These are phyloP conservation scores for Arthrobotrys pseudoclavata DNA, from an alignment of 2,329 filamentous ascomycete genomes.

Conservation along the genomic window DNA sequence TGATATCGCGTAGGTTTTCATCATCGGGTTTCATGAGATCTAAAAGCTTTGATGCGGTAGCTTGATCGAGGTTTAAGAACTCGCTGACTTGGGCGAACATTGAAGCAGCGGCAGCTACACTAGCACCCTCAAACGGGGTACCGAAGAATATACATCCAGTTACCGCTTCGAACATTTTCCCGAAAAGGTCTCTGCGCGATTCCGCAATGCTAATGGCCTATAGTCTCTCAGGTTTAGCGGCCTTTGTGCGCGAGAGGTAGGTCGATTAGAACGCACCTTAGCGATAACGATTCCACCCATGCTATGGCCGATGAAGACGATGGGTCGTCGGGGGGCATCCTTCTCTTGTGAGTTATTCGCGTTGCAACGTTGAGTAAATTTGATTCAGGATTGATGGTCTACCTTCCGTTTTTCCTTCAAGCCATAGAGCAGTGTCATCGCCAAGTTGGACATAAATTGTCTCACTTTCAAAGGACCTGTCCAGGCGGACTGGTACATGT, in stretches of 20 bases:
- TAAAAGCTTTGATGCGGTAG: constrained; percentile 66
- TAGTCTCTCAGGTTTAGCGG: neutral
- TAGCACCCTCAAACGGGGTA: constrained; percentile 67
- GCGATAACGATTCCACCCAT: constrained; percentile 69
- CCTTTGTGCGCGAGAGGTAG: neutral
- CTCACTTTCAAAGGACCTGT: constrained; percentile 67
- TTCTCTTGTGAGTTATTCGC: constrained; percentile 31
- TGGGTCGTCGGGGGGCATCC: constrained; percentile 65
- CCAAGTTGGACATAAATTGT: constrained; percentile 67
- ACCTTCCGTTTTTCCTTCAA: constrained; percentile 66
- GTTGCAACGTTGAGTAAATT: neutral
- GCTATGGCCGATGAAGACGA: constrained; percentile 68
- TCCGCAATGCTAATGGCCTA: constrained; percentile 63
- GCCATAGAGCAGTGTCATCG: constrained; percentile 66
- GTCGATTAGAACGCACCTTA: constrained; percentile 63
- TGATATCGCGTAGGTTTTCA: constrained; percentile 66
- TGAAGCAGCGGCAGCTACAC: constrained; percentile 65
- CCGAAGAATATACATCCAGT: constrained; percentile 67
- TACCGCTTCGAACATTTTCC: constrained; percentile 67
- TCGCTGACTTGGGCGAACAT: constrained; percentile 66
- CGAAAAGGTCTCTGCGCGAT: constrained; percentile 65
- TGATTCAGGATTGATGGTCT: neutral
- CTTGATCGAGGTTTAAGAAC: constrained; percentile 63
- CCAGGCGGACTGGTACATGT: constrained; percentile 68
- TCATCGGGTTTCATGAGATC: constrained; percentile 67